Percentiles rank a stretch among this genome's conserved stretches.
Conservation (phyloP, 352 stramenopile species). For the Pythium rishiriense region DNA sequence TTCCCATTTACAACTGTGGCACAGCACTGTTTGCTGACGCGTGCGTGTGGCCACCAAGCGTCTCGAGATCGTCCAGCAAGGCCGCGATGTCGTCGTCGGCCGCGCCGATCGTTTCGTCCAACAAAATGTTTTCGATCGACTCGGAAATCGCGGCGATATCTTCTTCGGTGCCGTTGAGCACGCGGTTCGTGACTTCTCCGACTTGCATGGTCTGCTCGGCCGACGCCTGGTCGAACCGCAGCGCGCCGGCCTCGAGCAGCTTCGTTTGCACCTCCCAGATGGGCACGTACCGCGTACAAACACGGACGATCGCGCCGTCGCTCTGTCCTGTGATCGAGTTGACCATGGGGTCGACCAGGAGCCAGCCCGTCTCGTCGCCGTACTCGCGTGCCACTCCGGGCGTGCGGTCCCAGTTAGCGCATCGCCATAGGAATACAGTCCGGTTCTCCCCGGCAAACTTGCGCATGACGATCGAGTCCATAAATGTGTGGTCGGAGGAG, state of each 20-base stretch:
- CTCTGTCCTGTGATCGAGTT: background rate
- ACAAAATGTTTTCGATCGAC: constrained; percentile 21
- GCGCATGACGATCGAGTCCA: constrained; percentile 6
- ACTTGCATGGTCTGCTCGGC: background rate
- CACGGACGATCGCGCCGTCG: constrained; percentile 1
- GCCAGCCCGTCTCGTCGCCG: constrained; percentile 16
- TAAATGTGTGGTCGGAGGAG: background rate
- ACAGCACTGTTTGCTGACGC: too few relatives aligned
- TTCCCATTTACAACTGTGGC: too few relatives aligned
- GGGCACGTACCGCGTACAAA: constrained; percentile 18
- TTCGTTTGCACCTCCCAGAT: constrained; percentile 9
- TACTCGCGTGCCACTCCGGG: background rate
- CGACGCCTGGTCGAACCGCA: background rate
- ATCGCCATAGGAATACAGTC: constrained; percentile 16
- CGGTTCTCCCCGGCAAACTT: constrained; percentile 7
- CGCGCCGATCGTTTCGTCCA: constrained; percentile 22
- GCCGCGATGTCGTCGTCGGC: constrained; percentile 6
- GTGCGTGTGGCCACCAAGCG: too few relatives aligned
- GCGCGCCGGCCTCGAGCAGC: background rate
- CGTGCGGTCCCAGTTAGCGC: constrained; percentile 6
- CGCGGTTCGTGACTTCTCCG: constrained; percentile 14
- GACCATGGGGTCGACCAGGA: background rate
- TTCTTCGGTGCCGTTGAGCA: constrained; percentile 12
- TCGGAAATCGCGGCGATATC: constrained; percentile 24
- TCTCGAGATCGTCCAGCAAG: too few relatives aligned